These are phyloP conservation scores for Bonnemaisonia californica DNA, from an alignment of 31 red algal species.

Conservation along the genomic window DNA sequence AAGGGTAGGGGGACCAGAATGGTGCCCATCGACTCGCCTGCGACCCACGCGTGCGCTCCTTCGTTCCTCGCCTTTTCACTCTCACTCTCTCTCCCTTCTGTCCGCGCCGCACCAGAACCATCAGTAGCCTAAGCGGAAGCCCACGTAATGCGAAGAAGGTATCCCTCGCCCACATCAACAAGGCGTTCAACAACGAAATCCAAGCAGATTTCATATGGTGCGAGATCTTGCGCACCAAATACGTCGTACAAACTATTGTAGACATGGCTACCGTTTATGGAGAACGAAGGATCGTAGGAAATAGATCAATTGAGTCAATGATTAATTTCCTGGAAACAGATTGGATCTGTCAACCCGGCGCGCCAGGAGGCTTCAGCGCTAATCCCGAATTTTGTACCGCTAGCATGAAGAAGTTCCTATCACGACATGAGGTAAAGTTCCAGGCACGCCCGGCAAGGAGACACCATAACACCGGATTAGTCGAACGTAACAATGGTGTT, in stretches of 20 bases:
- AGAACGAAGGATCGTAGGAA: conserved; percentile 8
- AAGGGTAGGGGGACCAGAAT: too few relatives aligned
- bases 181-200: conserved; percentile 6
- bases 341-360: conserved; percentile 39
- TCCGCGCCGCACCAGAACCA: too few relatives aligned
- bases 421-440: conserved; percentile 11
- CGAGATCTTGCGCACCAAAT: conserved; percentile 2
- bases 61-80: too few relatives aligned
- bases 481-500: conserved; percentile 46
- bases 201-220: conserved; percentile 20
- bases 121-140: conserved; percentile 13
- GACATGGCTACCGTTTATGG: conserved; percentile 18
- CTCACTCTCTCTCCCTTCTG: conserved; percentile 5
- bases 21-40: too few relatives aligned
- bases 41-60: too few relatives aligned
- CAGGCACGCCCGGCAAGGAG: conserved; percentile 25
- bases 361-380: conserved; percentile 39
- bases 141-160: neutral
- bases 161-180: conserved; percentile 12
- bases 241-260: conserved; percentile 16
- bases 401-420: conserved; percentile 2
- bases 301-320: neutral
- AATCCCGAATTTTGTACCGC: conserved; percentile 29
- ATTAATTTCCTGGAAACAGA: neutral
- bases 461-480: conserved; percentile 28